These are phyloP conservation scores for Metschnikowia borealis DNA, from an alignment of 805 yeast genomes.

Conservation along the genomic window DNA sequence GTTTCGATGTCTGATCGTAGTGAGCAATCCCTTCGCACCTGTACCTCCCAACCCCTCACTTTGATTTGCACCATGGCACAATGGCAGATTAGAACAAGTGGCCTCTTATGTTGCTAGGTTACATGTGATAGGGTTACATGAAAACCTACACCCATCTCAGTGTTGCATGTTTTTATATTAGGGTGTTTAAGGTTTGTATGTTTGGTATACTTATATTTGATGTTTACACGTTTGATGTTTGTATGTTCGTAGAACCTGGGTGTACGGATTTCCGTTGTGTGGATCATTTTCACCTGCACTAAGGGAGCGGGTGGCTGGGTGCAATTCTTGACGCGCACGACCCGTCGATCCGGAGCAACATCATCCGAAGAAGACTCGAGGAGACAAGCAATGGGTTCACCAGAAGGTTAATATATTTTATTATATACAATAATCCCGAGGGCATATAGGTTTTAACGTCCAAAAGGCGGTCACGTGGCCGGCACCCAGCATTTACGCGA, in stretches of 20 bases:
- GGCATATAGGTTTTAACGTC: no score
- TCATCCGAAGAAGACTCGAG: background rate
- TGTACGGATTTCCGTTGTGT: background rate
- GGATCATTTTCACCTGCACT: background rate
- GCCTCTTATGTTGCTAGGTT: no score
- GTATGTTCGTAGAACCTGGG: background rate
- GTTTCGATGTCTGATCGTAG: background rate
- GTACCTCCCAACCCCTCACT: background rate
- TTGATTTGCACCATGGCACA: background rate
- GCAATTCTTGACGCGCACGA: background rate
- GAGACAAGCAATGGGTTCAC: background rate
- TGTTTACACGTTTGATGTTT: no score
- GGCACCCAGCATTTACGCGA: background rate
- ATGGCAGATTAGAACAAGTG: background rate
- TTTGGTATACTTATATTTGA: no score
- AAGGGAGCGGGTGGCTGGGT: background rate
- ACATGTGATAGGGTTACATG: no score
- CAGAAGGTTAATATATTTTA: no score
- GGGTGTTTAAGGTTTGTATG: no score
- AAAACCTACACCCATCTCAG: no score
- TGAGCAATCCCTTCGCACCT: background rate
- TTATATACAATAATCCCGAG: no score
- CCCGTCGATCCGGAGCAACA: background rate
- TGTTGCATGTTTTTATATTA: no score
- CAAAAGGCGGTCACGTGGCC: background rate